Conservation (phyloP, 2,329 filamentous ascomycete species). For the Biscogniauxia sp. region DNA sequence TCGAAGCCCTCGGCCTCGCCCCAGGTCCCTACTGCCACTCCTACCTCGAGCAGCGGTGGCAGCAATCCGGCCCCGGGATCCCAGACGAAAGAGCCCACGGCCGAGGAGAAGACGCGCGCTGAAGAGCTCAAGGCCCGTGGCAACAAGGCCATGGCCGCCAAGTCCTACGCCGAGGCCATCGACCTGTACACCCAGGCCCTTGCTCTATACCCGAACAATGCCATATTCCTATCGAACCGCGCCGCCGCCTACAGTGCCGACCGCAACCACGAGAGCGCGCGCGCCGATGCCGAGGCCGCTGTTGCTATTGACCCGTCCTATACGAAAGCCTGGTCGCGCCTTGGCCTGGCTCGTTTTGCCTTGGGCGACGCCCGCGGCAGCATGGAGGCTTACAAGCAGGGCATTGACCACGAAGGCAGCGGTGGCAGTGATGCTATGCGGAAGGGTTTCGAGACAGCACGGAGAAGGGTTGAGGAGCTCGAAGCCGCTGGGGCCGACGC, state of each 20-base stretch:
- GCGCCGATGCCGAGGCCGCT: slow-evolving; percentile 85
- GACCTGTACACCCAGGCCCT: slow-evolving; percentile 87
- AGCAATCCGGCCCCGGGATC: slow-evolving; percentile 14
- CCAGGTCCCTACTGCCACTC: slow-evolving; percentile 41
- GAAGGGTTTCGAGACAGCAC: slow-evolving; percentile 93
- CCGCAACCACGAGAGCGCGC: slow-evolving; percentile 79
- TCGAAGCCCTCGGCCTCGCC: slow-evolving; percentile 37
- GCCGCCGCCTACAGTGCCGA: slow-evolving; percentile 88
- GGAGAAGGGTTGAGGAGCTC: slow-evolving; percentile 80
- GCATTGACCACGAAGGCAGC: slow-evolving; percentile 90
- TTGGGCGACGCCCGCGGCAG: slow-evolving; percentile 86
- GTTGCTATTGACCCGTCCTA: slow-evolving; percentile 86
- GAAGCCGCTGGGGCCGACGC: slow-evolving; percentile 51
- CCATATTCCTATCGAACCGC: slow-evolving; percentile 96
- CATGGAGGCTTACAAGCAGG: slow-evolving; percentile 91
- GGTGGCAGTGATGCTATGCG: slow-evolving; percentile 97
- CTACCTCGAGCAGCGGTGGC: slow-evolving; percentile 33
- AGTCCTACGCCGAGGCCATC: slow-evolving; percentile 82
- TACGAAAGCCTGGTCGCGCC: slow-evolving; percentile 94
- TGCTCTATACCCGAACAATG: slow-evolving; percentile 75
- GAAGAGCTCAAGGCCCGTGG: slow-evolving; percentile 87
- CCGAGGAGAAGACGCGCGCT: slow-evolving; percentile 72
- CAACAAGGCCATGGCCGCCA: slow-evolving; percentile 92
- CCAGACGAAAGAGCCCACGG: slow-evolving; percentile 35
- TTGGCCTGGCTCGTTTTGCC: slow-evolving; percentile 88